Conservation (phyloP, 768 basidiomycete species). For the Mycena chlorophos region DNA sequence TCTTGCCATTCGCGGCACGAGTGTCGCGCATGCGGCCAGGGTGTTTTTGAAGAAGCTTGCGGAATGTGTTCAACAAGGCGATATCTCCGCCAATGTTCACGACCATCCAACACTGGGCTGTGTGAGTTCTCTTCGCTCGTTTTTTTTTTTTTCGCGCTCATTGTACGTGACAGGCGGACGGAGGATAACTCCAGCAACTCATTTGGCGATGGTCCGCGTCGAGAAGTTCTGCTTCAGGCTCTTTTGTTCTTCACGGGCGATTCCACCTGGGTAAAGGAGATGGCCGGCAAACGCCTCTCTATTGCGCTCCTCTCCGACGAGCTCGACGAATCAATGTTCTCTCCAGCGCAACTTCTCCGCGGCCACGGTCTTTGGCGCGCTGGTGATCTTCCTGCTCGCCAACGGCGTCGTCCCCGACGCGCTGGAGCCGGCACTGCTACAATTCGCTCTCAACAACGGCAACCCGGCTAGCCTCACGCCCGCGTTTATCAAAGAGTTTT, state of each 20-base stretch:
- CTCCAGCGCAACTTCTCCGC: neutral
- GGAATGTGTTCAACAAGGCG: too few relatives aligned
- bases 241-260: neutral
- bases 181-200: neutral
- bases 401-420: neutral
- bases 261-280: neutral
- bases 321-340: neutral
- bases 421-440: neutral
- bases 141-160: neutral
- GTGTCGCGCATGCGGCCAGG: too few relatives aligned
- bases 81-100: too few relatives aligned
- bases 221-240: neutral
- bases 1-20: too few relatives aligned
- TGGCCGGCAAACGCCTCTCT: neutral
- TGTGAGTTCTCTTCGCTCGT: neutral
- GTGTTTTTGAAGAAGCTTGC: too few relatives aligned
- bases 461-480: neutral
- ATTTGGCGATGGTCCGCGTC: neutral
- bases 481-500: neutral
- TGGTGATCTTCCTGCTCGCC: neutral
- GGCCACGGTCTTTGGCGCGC: neutral
- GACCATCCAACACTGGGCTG: neutral
- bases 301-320: neutral
- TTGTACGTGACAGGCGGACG: neutral
- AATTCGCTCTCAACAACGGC: neutral